These are phyloP conservation scores for Phyllosticta citriasiana DNA, from an alignment of 2,329 filamentous ascomycete genomes.

Conservation along the genomic window DNA sequence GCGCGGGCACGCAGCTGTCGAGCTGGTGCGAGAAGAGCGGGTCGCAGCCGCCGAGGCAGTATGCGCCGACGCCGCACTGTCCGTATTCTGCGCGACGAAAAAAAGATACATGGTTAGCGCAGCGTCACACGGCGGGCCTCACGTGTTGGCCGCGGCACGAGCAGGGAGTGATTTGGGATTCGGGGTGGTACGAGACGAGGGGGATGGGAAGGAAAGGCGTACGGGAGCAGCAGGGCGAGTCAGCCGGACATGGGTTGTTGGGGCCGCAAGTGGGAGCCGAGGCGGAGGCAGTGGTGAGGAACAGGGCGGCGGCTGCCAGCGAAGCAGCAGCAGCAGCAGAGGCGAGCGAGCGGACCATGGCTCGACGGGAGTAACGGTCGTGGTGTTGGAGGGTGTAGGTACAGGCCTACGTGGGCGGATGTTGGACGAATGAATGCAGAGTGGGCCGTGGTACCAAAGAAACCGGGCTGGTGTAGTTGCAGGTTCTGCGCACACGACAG, in stretches of 20 bases:
- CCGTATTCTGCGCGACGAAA: constrained; percentile 61
- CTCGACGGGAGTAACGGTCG: constrained; percentile 1
- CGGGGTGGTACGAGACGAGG: background rate
- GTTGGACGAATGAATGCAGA: background rate
- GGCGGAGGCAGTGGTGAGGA: constrained; percentile 19
- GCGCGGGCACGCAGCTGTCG: constrained; percentile 75
- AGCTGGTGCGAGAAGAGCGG: constrained; percentile 72
- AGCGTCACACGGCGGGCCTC: constrained; percentile 9
- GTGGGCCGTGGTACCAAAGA: background rate
- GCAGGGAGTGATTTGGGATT: background rate
- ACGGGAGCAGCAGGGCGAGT: constrained; percentile 35
- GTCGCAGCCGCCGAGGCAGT: constrained; percentile 93
- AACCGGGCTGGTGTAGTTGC: background rate
- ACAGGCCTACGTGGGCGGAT: background rate
- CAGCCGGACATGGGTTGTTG: constrained; percentile 56
- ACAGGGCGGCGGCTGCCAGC: constrained; percentile 13
- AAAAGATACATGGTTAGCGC: constrained; percentile 13
- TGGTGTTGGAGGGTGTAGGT: background rate
- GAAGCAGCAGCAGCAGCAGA: constrained; percentile 4
- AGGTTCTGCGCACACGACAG: background rate
- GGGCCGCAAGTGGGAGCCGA: constrained; percentile 30
- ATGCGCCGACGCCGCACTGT: constrained; percentile 85
- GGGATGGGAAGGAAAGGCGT: constrained; percentile 13
- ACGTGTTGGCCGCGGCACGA: background rate
- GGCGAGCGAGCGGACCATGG: constrained; percentile 7